Evolutionary conservation across 2,329 filamentous ascomycete genomes (phyloP), one percentile per base, ranked within the genome.

Genomic region (Arthrobotrys conoides): DNA sequence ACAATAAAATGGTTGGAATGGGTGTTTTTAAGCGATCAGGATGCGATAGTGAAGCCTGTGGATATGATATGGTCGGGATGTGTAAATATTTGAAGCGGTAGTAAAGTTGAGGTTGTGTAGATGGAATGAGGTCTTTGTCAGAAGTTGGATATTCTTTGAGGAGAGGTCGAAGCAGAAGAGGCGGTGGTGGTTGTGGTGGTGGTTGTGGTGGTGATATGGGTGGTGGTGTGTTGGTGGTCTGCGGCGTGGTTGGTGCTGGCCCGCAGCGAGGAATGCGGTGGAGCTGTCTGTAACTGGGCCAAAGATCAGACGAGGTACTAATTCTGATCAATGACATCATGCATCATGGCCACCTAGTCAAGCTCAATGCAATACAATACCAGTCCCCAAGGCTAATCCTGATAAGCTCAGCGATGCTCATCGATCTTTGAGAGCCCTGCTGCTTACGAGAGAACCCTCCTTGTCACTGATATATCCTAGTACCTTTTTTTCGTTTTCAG

Each of bases 201-300:
- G 33, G 8, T 36, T 6, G 4, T 8, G 33, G n/a, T 48, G 27
- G 46, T 33, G 63, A 9, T 30, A 12, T 41, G 10, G 33, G 57
- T 71, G 57, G 68, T 71, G 68, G 68, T 71, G 68, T 71, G 68
- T 64, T 71, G 68, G 68, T 71, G 68, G 68, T 46, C 61, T 71
- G 68, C 22, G 30, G 57, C 36, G 48, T 24, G 48, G 48, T 22
- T 51, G 48, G 48, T 36, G n/a, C n/a, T n/a, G 33, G 33, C 33
- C 33, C 9, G 33, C 33, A 36, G 8, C 9, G 6, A 10, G 33
- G 5, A 8, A 36, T 36, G 33, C 18, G 5, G 44, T 48, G 44
- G 44, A 20, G 27, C 51, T 30, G 51, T 33, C 33, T 8, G 33
- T 36, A 36, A 36, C 33, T 36, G 9, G 33, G 33, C 33, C 33